Percentiles rank a stretch among this genome's conserved stretches.
phyloP scores from a whole-genome alignment of 169 alveolate genomes.

The Plasmodium ovale region DNA sequence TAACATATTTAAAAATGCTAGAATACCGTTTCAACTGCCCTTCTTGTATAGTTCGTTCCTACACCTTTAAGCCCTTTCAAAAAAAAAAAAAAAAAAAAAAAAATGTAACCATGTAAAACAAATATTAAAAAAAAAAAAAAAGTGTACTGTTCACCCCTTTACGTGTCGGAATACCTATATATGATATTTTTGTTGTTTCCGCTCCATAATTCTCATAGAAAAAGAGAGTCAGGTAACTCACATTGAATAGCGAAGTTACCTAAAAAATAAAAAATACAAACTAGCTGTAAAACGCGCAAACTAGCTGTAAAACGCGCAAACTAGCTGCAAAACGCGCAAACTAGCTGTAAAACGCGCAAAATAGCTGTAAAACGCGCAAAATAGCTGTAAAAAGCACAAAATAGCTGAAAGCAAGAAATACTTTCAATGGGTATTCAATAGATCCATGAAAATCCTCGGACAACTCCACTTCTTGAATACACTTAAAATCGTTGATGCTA shows the following conservation, averaged over 20 bases:
- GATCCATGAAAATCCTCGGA: conserved; percentile 86
- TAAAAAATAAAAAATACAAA: conserved; percentile 9
- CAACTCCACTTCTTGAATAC: conserved; percentile 82
- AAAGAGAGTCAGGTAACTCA: conserved; percentile 79
- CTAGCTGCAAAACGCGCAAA: not conserved
- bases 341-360: too few species aligned
- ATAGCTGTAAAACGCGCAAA: not conserved
- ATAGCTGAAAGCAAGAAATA: not conserved
- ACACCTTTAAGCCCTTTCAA: conserved; percentile 80
- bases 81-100: not conserved
- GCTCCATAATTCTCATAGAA: conserved; percentile 81
- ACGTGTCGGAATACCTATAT: conserved; percentile 52
- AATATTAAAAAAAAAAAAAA: not conserved
- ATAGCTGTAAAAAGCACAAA: not conserved
- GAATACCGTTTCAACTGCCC: conserved; percentile 83
- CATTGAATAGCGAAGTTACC: conserved; percentile 84
- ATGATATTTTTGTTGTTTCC: conserved; percentile 80
- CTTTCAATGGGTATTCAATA: conserved; percentile 85
- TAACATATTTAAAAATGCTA: not conserved
- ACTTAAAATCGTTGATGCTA: conserved; percentile 80
- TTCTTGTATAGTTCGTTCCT: conserved; percentile 81
- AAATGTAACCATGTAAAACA: not conserved
- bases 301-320: too few species aligned
- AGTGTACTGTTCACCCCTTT: not conserved
- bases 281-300: too few species aligned